phyloP scores from a whole-genome alignment of 257 asterid genomes.

The Petunia secreta region DNA sequence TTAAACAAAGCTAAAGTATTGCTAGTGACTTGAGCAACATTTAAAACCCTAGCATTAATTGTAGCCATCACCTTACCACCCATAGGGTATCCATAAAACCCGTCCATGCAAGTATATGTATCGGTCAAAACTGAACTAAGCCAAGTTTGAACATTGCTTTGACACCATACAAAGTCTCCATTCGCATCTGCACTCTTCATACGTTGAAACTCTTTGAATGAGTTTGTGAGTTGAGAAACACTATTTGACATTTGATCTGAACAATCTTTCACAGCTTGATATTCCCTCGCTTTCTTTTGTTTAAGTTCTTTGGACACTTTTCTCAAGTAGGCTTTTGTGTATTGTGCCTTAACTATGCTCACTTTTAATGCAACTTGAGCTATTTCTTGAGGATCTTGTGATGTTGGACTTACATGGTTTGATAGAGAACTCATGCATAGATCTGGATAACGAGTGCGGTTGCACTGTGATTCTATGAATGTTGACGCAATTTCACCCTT shows the following conservation, averaged over 20 bases:
- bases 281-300: slow-evolving; percentile 40
- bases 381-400: slow-evolving; percentile 45
- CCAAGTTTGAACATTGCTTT: slow-evolving; percentile 62
- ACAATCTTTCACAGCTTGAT: slow-evolving; percentile 53
- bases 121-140: slow-evolving; percentile 61
- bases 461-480: slow-evolving; percentile 53
- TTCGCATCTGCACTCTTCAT: slow-evolving; percentile 42
- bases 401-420: slow-evolving; percentile 33
- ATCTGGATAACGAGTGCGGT: slow-evolving; percentile 43
- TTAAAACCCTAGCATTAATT: slow-evolving; percentile 57
- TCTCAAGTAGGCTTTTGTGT: slow-evolving; percentile 49
- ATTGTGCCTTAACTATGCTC: slow-evolving; percentile 51
- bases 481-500: slow-evolving; percentile 28
- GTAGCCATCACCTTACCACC: slow-evolving; percentile 49
- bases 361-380: slow-evolving; percentile 61
- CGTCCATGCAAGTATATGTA: slow-evolving; percentile 54
- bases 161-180: slow-evolving; percentile 56
- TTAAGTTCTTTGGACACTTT: slow-evolving; percentile 47
- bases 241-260: slow-evolving; percentile 69
- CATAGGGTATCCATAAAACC: slow-evolving; percentile 52
- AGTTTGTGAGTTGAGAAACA: slow-evolving; percentile 53
- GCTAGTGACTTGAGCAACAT: slow-evolving; percentile 62
- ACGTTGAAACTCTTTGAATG: slow-evolving; percentile 50
- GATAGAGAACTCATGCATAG: slow-evolving; percentile 50
- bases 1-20: slow-evolving; percentile 59